These are phyloP conservation scores for Camelina hispida DNA, from an alignment of 345 rosid genomes.

Conservation along the genomic window DNA sequence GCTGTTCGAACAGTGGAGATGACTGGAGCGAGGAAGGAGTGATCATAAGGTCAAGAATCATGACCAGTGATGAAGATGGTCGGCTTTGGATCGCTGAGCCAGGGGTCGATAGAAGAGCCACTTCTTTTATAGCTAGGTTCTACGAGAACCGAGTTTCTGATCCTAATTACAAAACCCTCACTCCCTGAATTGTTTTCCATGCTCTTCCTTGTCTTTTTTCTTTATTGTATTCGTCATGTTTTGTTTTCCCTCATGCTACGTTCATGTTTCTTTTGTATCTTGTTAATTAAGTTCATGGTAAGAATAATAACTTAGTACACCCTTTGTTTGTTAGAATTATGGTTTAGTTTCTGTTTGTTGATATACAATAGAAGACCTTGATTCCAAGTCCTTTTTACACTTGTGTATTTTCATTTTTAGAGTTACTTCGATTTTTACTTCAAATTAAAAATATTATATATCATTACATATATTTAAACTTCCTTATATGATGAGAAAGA, in stretches of 20 bases:
- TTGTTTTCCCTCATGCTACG: background rate
- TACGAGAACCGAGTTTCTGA: slow-evolving; percentile 60
- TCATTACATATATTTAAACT: background rate
- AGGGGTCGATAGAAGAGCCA: slow-evolving; percentile 71
- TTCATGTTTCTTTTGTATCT: background rate
- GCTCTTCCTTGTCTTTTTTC: background rate
- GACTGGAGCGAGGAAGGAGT: slow-evolving; percentile 61
- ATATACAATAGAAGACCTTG: background rate
- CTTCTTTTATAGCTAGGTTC: slow-evolving; percentile 71
- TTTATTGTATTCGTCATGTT: background rate
- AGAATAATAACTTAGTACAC: background rate
- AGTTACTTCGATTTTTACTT: background rate
- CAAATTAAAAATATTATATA: background rate
- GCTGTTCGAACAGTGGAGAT: slow-evolving; percentile 60
- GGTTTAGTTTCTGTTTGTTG: background rate
- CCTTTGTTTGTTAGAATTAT: slow-evolving; percentile 21
- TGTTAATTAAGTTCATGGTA: slow-evolving; percentile 28
- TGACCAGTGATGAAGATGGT: slow-evolving; percentile 74
- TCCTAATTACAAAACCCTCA: slow-evolving; percentile 49
- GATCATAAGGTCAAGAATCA: slow-evolving; percentile 50
- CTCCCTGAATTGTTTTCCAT: slow-evolving; percentile 35
- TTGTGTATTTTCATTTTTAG: background rate
- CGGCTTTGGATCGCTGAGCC: slow-evolving; percentile 80
- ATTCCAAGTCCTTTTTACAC: background rate
- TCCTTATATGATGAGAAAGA: background rate